Conservation (phyloP, 495 filamentous ascomycete genomes). For the Hypoxylon fuscum region DNA sequence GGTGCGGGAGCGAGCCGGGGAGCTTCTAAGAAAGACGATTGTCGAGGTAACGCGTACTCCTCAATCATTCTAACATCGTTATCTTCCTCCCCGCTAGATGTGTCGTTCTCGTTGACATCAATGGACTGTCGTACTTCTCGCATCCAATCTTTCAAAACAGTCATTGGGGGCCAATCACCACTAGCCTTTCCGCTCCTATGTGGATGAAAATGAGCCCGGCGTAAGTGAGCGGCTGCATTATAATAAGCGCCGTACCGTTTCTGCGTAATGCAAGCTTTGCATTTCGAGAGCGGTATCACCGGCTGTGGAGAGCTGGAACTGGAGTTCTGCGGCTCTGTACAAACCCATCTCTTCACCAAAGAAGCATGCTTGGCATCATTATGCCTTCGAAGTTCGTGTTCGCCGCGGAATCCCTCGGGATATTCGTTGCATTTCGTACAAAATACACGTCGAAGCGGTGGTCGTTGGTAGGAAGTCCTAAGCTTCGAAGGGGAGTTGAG, state of each 20-base stretch:
- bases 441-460: constrained; percentile 77
- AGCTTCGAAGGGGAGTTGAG: constrained; percentile 64
- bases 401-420: constrained; percentile 90
- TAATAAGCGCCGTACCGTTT: constrained; percentile 97
- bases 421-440: constrained; percentile 82
- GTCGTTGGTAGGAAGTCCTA: constrained; percentile 76
- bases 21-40: constrained; percentile 51
- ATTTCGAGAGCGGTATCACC: constrained; percentile 78
- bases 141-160: constrained; percentile 88
- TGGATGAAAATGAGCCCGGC: constrained; percentile 85
- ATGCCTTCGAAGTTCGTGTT: constrained; percentile 92
- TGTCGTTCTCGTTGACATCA: constrained; percentile 57
- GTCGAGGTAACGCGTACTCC: constrained; percentile 52
- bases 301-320: constrained; percentile 59
- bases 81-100: constrained; percentile 58
- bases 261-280: constrained; percentile 82
- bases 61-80: constrained; percentile 51
- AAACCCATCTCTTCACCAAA: constrained; percentile 82
- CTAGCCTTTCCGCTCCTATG: constrained; percentile 85
- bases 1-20: constrained; percentile 56
- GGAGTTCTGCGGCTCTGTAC: constrained; percentile 56
- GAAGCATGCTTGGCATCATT: constrained; percentile 80
- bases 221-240: constrained; percentile 92
- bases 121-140: constrained; percentile 68
- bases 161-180: constrained; percentile 86